Conservation (phyloP, 202 grass and related monocot species). For the Bolboschoenoplectus hybrid region DNA sequence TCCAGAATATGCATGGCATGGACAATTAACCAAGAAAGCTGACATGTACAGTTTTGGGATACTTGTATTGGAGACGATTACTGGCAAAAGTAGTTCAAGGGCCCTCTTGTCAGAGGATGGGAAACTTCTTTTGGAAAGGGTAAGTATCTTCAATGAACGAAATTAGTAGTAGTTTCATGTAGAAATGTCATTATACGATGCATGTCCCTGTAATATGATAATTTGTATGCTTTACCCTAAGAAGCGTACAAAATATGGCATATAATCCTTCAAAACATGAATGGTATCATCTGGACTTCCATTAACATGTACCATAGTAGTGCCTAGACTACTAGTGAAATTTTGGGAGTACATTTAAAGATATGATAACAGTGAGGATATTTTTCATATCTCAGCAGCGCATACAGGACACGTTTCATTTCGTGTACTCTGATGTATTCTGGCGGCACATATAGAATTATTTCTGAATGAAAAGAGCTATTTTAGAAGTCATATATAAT, state of each 20-base stretch:
- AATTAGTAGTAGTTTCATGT: background rate
- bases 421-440: background rate
- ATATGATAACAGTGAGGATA: slow-evolving; percentile 10
- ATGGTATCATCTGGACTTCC: background rate
- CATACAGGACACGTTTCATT: background rate
- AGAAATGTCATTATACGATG: slow-evolving; percentile 21
- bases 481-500: background rate
- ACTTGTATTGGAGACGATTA: slow-evolving; percentile 72
- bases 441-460: background rate
- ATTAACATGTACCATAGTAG: background rate
- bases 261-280: background rate
- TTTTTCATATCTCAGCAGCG: background rate
- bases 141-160: slow-evolving; percentile 37
- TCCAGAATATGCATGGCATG: slow-evolving; percentile 95
- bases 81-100: slow-evolving; percentile 72
- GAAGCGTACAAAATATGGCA: background rate
- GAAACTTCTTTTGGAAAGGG: slow-evolving; percentile 78
- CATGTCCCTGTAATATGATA: background rate
- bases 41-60: slow-evolving; percentile 94
- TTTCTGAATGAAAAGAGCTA: background rate
- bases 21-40: slow-evolving; percentile 91
- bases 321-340: background rate
- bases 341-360: slow-evolving; percentile 11
- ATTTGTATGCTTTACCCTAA: background rate
- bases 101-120: slow-evolving; percentile 55